Evolutionary conservation across 139 green algal species (phyloP).

Genomic region (Chlorella sorokiniana): DNA sequence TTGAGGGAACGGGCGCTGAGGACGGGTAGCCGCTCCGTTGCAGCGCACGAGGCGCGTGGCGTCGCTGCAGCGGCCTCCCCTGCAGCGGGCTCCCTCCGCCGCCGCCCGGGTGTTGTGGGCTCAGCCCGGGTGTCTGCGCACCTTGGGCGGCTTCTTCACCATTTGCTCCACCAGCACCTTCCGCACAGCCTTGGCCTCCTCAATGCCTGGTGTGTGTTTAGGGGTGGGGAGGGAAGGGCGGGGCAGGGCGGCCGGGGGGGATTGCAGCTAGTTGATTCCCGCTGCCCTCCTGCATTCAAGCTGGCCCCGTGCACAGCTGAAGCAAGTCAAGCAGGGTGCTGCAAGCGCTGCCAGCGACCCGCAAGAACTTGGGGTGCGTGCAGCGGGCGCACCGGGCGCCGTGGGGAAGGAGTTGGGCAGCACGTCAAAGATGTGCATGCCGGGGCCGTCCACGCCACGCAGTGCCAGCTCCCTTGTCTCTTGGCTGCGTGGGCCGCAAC

Average conservation of each 20-base stretch:
- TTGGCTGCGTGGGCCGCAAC: background rate
- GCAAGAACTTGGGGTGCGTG: background rate
- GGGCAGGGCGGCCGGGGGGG: no score
- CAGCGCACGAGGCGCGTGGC: background rate
- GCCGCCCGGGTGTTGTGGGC: no score
- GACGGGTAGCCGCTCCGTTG: no score
- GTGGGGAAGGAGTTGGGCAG: constrained; percentile 29
- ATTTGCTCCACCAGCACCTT: constrained; percentile 25
- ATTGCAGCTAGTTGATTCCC: no score
- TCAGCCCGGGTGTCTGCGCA: background rate
- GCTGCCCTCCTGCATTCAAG: no score
- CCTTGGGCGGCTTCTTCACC: constrained; percentile 28
- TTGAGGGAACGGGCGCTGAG: no score
- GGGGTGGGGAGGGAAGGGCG: background rate
- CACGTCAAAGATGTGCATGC: constrained; percentile 50
- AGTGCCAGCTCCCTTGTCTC: constrained; percentile 50
- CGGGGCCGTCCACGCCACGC: constrained; percentile 54
- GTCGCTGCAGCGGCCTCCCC: background rate
- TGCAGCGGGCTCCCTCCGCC: no score
- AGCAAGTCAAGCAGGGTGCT: background rate
- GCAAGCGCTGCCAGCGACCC: background rate
- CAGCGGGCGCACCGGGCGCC: background rate
- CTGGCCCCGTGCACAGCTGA: no score
- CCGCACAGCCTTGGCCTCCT: constrained; percentile 14
- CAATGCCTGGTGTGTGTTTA: background rate